Percentiles rank a stretch among this genome's conserved stretches.
Evolutionary conservation across 1,284 basidiomycete species (phyloP).

Genomic region (Fistulinella cinereoalba): DNA sequence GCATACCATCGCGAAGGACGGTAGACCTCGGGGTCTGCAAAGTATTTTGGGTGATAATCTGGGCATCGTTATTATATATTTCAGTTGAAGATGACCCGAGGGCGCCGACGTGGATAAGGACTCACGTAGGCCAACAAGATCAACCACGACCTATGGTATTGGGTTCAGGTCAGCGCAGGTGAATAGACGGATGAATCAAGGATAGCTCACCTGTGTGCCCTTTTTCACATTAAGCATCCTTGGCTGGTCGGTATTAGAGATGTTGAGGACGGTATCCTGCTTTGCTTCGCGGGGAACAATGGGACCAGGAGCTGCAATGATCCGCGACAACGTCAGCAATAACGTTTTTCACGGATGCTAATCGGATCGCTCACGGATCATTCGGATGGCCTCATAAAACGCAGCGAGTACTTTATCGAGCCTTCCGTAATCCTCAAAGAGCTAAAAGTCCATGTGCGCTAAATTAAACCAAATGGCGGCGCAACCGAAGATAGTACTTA

Average conservation of each 20-base stretch:
- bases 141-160: background rate
- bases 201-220: background rate
- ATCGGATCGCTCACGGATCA: background rate
- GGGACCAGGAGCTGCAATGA: background rate
- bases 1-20: background rate
- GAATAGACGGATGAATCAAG: too few relatives aligned
- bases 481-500: constrained; percentile 20
- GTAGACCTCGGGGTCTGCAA: background rate
- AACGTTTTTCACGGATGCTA: background rate
- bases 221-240: background rate
- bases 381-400: constrained; percentile 38
- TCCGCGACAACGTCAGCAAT: background rate
- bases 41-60: background rate
- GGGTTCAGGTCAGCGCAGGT: background rate
- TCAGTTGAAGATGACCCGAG: background rate
- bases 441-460: background rate
- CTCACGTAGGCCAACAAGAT: background rate
- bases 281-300: background rate
- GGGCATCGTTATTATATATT: too few relatives aligned
- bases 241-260: background rate
- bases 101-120: background rate
- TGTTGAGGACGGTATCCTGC: background rate
- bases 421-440: constrained; percentile 40
- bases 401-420: constrained; percentile 43
- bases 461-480: constrained; percentile 22